These are phyloP conservation scores for Talaromyces piceae DNA, from an alignment of 2,329 filamentous ascomycete species.

Conservation along the genomic window DNA sequence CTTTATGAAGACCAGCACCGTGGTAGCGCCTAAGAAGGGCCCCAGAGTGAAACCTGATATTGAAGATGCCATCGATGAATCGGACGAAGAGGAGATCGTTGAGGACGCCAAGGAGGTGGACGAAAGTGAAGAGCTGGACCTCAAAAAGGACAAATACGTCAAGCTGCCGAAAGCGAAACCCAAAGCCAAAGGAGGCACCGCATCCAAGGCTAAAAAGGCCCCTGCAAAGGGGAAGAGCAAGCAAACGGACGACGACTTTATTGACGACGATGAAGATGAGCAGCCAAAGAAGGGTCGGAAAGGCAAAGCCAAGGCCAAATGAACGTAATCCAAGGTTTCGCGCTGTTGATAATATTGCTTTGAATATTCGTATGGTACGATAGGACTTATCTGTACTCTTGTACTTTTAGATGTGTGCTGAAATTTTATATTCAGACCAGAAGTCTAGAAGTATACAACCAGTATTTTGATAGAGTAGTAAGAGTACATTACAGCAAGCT, in stretches of 20 bases:
- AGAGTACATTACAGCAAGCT: too few species aligned
- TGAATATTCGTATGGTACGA: background rate
- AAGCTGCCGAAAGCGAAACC: constrained; percentile 63
- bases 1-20: constrained; percentile 86
- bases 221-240: constrained; percentile 26
- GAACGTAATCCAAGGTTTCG: background rate
- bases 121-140: constrained; percentile 69
- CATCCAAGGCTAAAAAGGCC: constrained; percentile 22
- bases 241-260: constrained; percentile 30
- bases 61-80: constrained; percentile 92
- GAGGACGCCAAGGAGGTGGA: constrained; percentile 52
- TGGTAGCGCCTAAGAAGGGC: constrained; percentile 63
- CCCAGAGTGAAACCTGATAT: constrained; percentile 78
- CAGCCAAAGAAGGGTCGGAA: constrained; percentile 46
- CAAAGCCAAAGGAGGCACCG: constrained; percentile 32
- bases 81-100: constrained; percentile 61
- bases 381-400: background rate
- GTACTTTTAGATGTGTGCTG: too few species aligned
- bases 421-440: too few species aligned
- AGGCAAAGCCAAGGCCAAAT: constrained; percentile 22
- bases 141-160: constrained; percentile 95
- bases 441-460: too few species aligned
- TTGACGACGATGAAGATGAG: constrained; percentile 46
- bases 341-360: too few species aligned
- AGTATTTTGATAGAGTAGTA: too few species aligned